Percentiles rank a stretch among this genome's conserved stretches.
These are phyloP conservation scores for Suillus americanus DNA, from an alignment of 768 basidiomycete species.

Conservation along the genomic window DNA sequence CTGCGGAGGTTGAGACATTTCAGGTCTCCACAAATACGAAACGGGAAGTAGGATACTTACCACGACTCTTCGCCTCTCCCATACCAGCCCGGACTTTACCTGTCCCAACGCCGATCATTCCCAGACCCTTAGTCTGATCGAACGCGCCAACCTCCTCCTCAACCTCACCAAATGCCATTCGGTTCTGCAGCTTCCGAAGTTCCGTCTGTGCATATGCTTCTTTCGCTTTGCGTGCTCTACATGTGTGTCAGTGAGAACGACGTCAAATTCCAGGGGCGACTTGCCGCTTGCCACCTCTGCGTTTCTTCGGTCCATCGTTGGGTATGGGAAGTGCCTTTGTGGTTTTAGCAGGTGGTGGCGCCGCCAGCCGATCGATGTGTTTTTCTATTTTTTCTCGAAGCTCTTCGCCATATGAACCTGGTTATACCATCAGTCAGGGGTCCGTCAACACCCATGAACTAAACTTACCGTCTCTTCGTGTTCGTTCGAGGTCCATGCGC, in stretches of 20 bases:
- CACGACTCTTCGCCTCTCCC: conserved; percentile 89
- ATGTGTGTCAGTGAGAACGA: conserved; percentile 1
- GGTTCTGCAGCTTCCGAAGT: conserved; percentile 93
- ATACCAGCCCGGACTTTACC: conserved; percentile 88
- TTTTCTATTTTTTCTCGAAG: conserved; percentile 90
- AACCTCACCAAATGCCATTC: conserved; percentile 92
- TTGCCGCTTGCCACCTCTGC: conserved; percentile 92
- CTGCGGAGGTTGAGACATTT: conserved; percentile 39
- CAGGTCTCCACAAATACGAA: background rate
- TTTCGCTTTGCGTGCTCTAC: conserved; percentile 94
- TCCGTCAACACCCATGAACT: conserved; percentile 1
- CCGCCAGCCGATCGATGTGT: conserved; percentile 86
- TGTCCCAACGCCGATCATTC: conserved; percentile 88
- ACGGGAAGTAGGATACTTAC: conserved; percentile 42
- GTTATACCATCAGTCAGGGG: background rate
- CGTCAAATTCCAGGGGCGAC: conserved; percentile 15
- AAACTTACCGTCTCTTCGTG: conserved; percentile 72
- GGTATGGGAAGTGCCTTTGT: conserved; percentile 92
- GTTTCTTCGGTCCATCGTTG: conserved; percentile 93
- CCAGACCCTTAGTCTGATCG: conserved; percentile 96
- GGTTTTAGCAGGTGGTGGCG: conserved; percentile 92
- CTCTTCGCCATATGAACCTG: conserved; percentile 78
- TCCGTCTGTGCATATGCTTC: conserved; percentile 98
- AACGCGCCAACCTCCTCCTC: conserved; percentile 97
- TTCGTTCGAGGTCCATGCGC: conserved; percentile 90